These are phyloP conservation scores for Glaciozyma antarctica DNA, from an alignment of 768 basidiomycete genomes.

Conservation along the genomic window DNA sequence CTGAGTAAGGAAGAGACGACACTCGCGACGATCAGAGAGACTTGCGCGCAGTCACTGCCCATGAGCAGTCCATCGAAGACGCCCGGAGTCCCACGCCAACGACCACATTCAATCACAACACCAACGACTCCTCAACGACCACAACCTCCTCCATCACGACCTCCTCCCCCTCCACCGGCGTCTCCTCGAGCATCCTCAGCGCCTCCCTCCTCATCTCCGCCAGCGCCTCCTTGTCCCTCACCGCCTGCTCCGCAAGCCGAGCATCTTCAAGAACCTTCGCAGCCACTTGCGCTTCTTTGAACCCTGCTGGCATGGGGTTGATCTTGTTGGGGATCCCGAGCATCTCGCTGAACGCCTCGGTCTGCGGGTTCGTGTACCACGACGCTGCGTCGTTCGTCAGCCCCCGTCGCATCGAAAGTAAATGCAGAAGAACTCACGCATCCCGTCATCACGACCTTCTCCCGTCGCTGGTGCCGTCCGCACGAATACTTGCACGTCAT, in stretches of 20 bases:
- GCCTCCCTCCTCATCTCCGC: neutral
- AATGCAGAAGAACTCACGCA: constrained; percentile 37
- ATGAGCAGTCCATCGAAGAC: too few species aligned
- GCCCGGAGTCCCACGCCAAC: too few species aligned
- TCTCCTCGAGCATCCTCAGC: constrained; percentile 2
- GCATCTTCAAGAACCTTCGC: neutral
- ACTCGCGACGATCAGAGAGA: too few species aligned
- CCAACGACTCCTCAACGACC: neutral
- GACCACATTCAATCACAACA: neutral
- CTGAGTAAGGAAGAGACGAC: too few species aligned
- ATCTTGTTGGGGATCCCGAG: constrained; percentile 68
- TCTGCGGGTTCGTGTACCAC: constrained; percentile 80
- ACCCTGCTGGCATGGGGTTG: constrained; percentile 42
- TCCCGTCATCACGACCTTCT: constrained; percentile 40
- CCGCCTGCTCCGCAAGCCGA: neutral
- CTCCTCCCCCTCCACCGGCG: neutral
- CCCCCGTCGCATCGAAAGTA: neutral
- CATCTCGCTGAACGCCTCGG: constrained; percentile 71
- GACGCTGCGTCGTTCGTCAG: constrained; percentile 46
- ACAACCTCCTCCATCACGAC: constrained; percentile 15
- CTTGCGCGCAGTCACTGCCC: too few species aligned
- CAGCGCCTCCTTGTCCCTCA: constrained; percentile 13
- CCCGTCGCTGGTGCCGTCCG: constrained; percentile 46
- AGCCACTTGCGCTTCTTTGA: constrained; percentile 12
- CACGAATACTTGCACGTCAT: constrained; percentile 57